Evolutionary conservation across 768 basidiomycete species (phyloP).

Genomic region (Russula sp.): DNA sequence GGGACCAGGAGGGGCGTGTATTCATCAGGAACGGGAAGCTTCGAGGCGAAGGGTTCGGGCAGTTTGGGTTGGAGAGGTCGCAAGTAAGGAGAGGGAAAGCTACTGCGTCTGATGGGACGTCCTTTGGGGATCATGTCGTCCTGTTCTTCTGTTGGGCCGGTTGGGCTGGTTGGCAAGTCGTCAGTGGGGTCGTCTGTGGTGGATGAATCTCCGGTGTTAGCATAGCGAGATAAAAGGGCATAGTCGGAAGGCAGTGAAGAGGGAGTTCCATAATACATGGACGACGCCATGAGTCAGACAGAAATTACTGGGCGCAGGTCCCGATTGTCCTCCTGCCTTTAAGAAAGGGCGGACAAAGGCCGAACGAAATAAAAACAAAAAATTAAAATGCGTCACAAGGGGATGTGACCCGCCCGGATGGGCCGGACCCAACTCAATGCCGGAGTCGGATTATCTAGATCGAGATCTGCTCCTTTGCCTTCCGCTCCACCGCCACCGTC

Average conservation of each 20-base stretch:
- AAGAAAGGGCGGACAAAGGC: no score
- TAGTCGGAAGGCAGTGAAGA: slow-evolving; percentile 61
- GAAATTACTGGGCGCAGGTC: no score
- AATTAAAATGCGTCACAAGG: no score
- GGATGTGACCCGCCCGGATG: no score
- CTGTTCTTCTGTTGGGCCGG: not conserved
- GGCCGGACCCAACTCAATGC: no score
- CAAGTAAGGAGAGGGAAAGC: slow-evolving; percentile 32
- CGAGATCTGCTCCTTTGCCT: no score
- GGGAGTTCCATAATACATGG: slow-evolving; percentile 43
- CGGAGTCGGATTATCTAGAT: no score
- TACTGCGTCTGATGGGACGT: slow-evolving; percentile 19
- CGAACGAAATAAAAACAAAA: no score
- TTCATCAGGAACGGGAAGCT: slow-evolving; percentile 24
- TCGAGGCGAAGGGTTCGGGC: slow-evolving; percentile 28
- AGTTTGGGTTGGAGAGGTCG: slow-evolving; percentile 33
- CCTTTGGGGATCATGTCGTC: not conserved
- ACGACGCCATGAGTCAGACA: slow-evolving; percentile 17
- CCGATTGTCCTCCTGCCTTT: no score
- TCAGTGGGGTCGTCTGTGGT: slow-evolving; percentile 10
- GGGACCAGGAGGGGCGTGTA: slow-evolving; percentile 35
- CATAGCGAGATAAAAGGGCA: slow-evolving; percentile 49
- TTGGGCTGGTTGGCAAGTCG: not conserved
- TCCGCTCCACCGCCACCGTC: not conserved
- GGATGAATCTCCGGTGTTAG: slow-evolving; percentile 22